These are phyloP conservation scores for Mycena epipterygia DNA, from an alignment of 768 basidiomycete species.

Conservation along the genomic window DNA sequence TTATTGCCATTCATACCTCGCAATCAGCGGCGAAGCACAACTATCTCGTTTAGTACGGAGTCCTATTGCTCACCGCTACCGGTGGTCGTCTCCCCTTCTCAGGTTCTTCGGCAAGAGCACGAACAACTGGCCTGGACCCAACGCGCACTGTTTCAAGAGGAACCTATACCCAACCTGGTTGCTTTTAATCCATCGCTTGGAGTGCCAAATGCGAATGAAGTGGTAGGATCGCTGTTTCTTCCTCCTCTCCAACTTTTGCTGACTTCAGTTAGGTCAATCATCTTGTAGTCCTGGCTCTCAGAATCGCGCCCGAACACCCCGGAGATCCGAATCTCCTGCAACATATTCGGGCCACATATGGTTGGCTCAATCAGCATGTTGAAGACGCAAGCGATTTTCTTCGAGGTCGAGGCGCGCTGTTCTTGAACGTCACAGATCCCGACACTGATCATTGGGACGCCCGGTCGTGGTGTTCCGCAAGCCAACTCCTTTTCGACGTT, in stretches of 20 bases:
- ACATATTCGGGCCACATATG: conserved; percentile 59
- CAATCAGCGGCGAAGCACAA: neutral
- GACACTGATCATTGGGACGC: conserved; percentile 46
- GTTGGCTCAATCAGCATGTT: conserved; percentile 53
- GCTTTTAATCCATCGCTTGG: conserved; percentile 27
- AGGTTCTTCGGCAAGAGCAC: conserved; percentile 15
- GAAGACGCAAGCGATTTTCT: conserved; percentile 36
- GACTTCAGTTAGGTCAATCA: conserved; percentile 53
- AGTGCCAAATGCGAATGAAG: conserved; percentile 28
- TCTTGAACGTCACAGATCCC: conserved; percentile 64
- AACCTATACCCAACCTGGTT: neutral
- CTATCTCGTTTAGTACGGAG: conserved; percentile 5
- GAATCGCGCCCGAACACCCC: conserved; percentile 44
- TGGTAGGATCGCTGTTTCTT: conserved; percentile 6
- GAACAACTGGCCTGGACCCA: conserved; percentile 32
- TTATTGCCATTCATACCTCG: conserved; percentile 27
- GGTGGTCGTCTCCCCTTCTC: conserved; percentile 22
- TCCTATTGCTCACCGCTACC: conserved; percentile 25
- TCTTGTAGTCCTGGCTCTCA: conserved; percentile 48
- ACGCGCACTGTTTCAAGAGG: conserved; percentile 20
- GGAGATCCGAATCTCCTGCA: conserved; percentile 44
- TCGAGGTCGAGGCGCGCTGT: conserved; percentile 44
- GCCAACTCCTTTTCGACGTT: conserved; percentile 54
- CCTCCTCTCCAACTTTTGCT: neutral
- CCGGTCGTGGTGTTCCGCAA: conserved; percentile 51